Evolutionary conservation across 305 asterid genomes (phyloP).

Genomic region (Solanum chacoense): DNA sequence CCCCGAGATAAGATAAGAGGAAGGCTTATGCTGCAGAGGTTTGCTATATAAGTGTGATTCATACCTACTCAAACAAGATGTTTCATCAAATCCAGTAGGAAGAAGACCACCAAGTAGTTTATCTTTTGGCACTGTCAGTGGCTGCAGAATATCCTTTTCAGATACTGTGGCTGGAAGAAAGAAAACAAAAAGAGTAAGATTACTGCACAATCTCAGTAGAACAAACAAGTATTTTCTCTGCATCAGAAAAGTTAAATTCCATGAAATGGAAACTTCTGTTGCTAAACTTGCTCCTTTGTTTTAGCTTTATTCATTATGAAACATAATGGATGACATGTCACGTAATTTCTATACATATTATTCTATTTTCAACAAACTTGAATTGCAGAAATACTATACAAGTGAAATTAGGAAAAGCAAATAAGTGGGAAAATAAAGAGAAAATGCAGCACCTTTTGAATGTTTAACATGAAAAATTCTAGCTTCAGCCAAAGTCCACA

Average conservation of each 20-base stretch:
- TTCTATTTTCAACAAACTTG: background rate
- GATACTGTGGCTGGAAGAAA: background rate
- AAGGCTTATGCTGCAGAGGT: conserved; percentile 26
- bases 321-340: background rate
- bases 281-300: background rate
- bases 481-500: conserved; percentile 40
- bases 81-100: conserved; percentile 44
- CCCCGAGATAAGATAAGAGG: conserved; percentile 58
- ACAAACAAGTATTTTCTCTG: background rate
- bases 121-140: conserved; percentile 22
- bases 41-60: conserved; percentile 39
- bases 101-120: conserved; percentile 44
- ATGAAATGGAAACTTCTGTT: background rate
- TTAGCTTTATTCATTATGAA: background rate
- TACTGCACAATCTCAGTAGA: background rate
- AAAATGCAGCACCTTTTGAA: conserved; percentile 27
- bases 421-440: background rate
- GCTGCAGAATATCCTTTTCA: background rate
- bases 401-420: background rate
- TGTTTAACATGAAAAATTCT: conserved; percentile 21
- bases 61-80: conserved; percentile 61
- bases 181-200: background rate
- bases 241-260: background rate
- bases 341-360: background rate
- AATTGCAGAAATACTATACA: background rate